These are phyloP conservation scores for Fagus sylvatica DNA, from an alignment of 306 rosid genomes.

Conservation along the genomic window DNA sequence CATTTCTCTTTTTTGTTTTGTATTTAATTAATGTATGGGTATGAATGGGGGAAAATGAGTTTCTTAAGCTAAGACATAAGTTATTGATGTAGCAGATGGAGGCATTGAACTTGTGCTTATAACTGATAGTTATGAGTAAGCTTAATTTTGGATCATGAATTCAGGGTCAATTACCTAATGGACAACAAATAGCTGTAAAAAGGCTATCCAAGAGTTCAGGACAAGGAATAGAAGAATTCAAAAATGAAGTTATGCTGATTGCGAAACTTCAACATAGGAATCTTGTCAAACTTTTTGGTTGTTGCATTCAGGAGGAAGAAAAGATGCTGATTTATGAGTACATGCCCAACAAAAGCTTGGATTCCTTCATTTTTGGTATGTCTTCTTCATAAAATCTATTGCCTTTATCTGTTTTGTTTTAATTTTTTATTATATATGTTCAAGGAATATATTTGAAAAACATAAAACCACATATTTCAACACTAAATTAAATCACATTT, in stretches of 20 bases:
- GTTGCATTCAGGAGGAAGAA: constrained; percentile 35
- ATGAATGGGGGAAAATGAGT: background rate
- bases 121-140: too few species aligned
- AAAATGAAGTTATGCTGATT: constrained; percentile 31
- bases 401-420: too few species aligned
- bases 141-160: background rate
- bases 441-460: too few species aligned
- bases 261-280: constrained; percentile 45
- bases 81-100: too few species aligned
- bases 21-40: too few species aligned
- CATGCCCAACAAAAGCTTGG: constrained; percentile 45
- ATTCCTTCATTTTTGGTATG: constrained; percentile 31
- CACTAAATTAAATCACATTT: too few species aligned
- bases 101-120: too few species aligned
- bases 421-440: too few species aligned
- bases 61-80: background rate
- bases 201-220: constrained; percentile 36
- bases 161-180: constrained; percentile 35
- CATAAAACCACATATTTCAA: too few species aligned
- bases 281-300: constrained; percentile 40
- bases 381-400: background rate
- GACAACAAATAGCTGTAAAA: constrained; percentile 40
- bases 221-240: constrained; percentile 40
- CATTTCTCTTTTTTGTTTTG: too few species aligned
- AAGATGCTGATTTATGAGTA: constrained; percentile 40